Conservation (phyloP, 2,329 filamentous ascomycete species). For the Paecilomyces variotii region DNA sequence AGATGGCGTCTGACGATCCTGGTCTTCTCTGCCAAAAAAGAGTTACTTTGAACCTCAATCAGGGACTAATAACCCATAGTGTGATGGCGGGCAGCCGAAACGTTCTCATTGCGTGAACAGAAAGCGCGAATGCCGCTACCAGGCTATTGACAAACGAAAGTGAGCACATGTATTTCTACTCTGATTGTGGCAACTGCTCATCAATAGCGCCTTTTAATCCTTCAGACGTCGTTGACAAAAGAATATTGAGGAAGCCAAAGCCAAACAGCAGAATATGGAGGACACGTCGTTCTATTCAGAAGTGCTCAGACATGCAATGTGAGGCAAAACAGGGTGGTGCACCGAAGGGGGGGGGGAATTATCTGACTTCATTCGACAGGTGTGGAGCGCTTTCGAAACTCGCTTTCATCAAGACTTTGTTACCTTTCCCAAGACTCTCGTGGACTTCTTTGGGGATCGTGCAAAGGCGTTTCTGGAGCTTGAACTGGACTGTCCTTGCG, state of each 20-base stretch:
- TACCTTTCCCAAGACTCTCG: not conserved
- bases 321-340: not conserved
- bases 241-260: not conserved
- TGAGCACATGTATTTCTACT: not conserved
- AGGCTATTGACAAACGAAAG: not conserved
- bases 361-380: not conserved
- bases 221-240: not conserved
- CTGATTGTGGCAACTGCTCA: too few species aligned
- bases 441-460: not conserved
- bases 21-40: not conserved
- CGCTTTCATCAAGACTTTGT: not conserved
- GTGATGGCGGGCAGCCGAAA: not conserved
- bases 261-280: not conserved
- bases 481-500: not conserved
- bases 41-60: not conserved
- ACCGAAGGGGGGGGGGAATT: too few species aligned
- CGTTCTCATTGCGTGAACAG: not conserved
- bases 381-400: not conserved
- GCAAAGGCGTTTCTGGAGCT: not conserved
- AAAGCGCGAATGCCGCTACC: not conserved
- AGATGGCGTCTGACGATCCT: not conserved
- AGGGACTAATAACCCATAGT: not conserved
- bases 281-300: not conserved
- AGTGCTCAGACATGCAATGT: not conserved
- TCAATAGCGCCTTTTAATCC: not conserved